Evolutionary conservation across 2,329 filamentous ascomycete species (phyloP), one percentile per base, ranked within the genome.

Genomic region (Calonectria ilicicola): DNA sequence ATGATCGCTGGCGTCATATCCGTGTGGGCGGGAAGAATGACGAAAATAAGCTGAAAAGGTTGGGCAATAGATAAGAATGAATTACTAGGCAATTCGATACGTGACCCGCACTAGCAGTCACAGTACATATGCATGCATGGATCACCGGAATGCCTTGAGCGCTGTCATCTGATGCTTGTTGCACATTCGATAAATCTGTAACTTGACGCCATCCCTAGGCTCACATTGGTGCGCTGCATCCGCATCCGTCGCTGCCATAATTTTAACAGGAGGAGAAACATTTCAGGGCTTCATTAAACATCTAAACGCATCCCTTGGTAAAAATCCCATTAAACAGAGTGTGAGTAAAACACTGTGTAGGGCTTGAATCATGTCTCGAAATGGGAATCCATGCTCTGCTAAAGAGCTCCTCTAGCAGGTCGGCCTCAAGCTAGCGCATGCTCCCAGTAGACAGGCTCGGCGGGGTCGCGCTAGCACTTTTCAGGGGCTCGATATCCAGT

Each of bases 1-100:
- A 79, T 79, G 77, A 79, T 72, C 63, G 17, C 56, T 72, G 51
- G 75, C 69, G 75, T 74, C 72, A 79, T 72, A 32, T 56, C 44
- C 29, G 40, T 23, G 35, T 56, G 23, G 53, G 23, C n/a, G 56
- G 27, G 40, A 51, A 49, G 56, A 23, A 46, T 63, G 64, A 51
- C 38, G 26, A 38, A 53, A 67, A 63, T 35, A 49, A 49, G 29
- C 47, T 56, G 40, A 10, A 60, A 35, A n/a, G 53, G 53, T 40
- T 60, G 32, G 35, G 35, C 53, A 47, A 23, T 21, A 60, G 53
- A 58, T 58, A 58, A 58, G 53, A 14, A 29, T 19, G 21, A 60
- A 21, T 60, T 9, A 14, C 17, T 12, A 40, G 29, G 40, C 53
- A 60, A 27, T 27, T 27, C 9, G 19, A 60, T 15, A 60, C 15